A percentile compares a stretch with the other conserved stretches of the same genome.
phyloP scores from a whole-genome alignment of 2,329 filamentous ascomycete genomes.

The Trichoderma sp. region DNA sequence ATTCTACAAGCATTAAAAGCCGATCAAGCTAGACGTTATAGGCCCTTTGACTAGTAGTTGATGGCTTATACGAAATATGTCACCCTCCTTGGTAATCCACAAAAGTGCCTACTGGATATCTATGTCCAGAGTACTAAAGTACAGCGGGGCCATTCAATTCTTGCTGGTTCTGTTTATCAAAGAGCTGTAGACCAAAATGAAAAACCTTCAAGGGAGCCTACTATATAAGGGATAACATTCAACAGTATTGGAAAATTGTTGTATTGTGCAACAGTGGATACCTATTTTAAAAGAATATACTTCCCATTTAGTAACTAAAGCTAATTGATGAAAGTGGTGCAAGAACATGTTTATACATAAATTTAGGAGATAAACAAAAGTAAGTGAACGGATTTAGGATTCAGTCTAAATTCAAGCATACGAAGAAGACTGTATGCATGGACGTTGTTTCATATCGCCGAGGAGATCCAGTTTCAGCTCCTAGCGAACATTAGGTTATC shows the following conservation, averaged over 20 bases:
- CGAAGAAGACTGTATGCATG: neutral
- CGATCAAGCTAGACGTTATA: neutral
- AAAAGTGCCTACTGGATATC: neutral
- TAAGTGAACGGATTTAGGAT: neutral
- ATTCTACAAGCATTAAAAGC: neutral
- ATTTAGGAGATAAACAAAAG: neutral
- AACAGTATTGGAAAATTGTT: no score
- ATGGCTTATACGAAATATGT: neutral
- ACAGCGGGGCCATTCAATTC: neutral
- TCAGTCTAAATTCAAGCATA: neutral
- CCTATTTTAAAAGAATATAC: no score
- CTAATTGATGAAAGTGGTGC: neutral
- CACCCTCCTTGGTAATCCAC: neutral
- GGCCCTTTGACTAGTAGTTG: accelerated
- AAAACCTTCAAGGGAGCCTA: no score
- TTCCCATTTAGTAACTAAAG: no score
- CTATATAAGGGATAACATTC: no score
- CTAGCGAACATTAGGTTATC: neutral
- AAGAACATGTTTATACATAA: neutral
- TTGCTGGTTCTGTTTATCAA: neutral
- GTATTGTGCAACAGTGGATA: no score
- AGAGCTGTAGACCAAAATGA: no score
- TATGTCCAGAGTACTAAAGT: neutral
- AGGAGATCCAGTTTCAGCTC: neutral
- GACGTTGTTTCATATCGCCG: neutral